These are phyloP conservation scores for Neofusicoccum sp. DNA, from an alignment of 2,329 filamentous ascomycete genomes.

Conservation along the genomic window DNA sequence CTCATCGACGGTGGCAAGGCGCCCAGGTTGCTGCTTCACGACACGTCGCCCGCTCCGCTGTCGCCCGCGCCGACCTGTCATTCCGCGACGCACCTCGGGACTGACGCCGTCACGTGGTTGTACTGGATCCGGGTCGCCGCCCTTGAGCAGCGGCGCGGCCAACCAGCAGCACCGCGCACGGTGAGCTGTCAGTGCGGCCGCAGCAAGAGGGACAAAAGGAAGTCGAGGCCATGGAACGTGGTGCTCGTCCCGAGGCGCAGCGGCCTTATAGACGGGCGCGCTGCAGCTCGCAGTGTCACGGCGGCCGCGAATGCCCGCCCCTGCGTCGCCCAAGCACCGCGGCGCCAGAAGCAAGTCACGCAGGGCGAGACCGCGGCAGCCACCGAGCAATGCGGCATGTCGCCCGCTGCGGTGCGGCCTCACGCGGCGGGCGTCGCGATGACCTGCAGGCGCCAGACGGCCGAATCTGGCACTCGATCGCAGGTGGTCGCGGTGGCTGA, in stretches of 20 bases:
- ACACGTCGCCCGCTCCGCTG: no score
- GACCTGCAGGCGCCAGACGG: neutral
- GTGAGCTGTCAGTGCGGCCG: slow-evolving; percentile 3
- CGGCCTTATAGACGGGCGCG: slow-evolving; percentile 10
- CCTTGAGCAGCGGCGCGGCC: neutral
- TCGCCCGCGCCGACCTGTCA: neutral
- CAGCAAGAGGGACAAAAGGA: slow-evolving; percentile 7
- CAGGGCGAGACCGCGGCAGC: neutral
- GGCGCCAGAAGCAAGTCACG: no score
- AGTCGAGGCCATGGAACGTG: neutral
- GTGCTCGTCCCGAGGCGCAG: slow-evolving; percentile 14
- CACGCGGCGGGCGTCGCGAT: neutral
- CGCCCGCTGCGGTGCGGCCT: neutral
- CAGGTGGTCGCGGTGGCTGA: neutral
- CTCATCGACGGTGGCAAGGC: no score
- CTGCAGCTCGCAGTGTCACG: slow-evolving; percentile 6
- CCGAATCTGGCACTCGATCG: slow-evolving; percentile 9
- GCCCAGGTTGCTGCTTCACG: no score
- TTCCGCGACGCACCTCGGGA: neutral
- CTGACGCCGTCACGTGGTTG: neutral
- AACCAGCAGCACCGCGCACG: neutral
- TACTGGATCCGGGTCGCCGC: neutral
- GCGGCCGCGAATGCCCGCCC: neutral
- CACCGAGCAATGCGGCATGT: slow-evolving; percentile 2
- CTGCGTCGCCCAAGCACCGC: neutral